A percentile compares a stretch with the other conserved stretches of the same genome.
These are phyloP conservation scores for Blastomyces silverae DNA, from an alignment of 2,329 filamentous ascomycete genomes.

Conservation along the genomic window DNA sequence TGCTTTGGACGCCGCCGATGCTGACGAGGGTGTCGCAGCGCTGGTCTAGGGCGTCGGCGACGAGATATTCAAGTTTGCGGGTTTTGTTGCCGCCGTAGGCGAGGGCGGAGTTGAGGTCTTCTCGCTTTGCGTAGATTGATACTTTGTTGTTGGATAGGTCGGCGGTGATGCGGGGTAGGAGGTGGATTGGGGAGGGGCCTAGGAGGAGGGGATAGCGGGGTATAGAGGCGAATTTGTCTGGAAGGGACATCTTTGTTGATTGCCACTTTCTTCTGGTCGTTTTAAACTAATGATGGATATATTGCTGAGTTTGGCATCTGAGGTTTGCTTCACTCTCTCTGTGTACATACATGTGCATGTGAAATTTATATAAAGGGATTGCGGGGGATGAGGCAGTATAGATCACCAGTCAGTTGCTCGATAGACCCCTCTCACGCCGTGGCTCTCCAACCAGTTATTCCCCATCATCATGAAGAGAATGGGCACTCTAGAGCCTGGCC, in stretches of 20 bases:
- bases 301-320: too few relatives aligned
- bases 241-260: conserved; percentile 36
- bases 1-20: conserved; percentile 63
- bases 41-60: conserved; percentile 54
- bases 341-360: too few relatives aligned
- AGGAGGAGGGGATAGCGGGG: conserved; percentile 57
- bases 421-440: not conserved
- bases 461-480: not conserved
- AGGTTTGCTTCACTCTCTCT: not conserved
- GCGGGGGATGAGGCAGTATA: too few relatives aligned
- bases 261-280: not conserved
- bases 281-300: not conserved
- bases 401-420: too few relatives aligned
- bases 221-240: conserved; percentile 57
- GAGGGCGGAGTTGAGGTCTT: conserved; percentile 62
- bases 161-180: conserved; percentile 57
- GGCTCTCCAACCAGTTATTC: not conserved
- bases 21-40: conserved; percentile 57
- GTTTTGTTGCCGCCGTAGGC: conserved; percentile 65
- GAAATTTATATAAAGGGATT: too few relatives aligned
- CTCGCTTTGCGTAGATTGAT: conserved; percentile 62
- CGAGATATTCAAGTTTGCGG: conserved; percentile 63
- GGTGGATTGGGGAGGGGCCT: conserved; percentile 61
- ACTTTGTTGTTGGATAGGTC: conserved; percentile 54
- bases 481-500: not conserved